Evolutionary conservation across 140 eudicot species (phyloP), one percentile per base, ranked within the genome.

Genomic region (Erigeron philadelphicus): DNA sequence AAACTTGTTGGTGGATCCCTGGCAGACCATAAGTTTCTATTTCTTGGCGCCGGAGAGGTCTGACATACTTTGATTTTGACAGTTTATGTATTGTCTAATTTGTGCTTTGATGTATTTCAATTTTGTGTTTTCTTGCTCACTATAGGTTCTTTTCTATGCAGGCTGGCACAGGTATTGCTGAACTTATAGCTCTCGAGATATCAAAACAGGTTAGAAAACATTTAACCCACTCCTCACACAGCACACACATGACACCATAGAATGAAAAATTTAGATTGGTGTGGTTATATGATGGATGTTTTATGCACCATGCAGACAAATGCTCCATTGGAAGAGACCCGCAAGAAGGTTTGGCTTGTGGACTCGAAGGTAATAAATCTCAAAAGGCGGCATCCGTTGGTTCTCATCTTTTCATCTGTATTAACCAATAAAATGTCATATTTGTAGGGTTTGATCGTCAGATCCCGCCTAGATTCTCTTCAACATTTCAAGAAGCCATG

Each of bases 11-110:
- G 97, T 50, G 97, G 97, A 60, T 75, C 83, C 42, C 83, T 90
- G 73, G 92, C 93, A 1, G 93, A 90, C 45, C 97, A 90, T 45
- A 85, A 40, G 40, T 90, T 90, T 77, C 56, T 90, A 64, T 90
- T 90, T 68, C 97, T 90, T 61, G 97, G 97, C 73, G 97, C 97
- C n/a, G 97, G 95, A 70, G 97, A 90, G 95, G 97, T 90, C 3
- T 13, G 56, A 25, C 62, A 52, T 60, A 18, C 49, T 56, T 56
- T 5, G 9, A n/a, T 72, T 12, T 57, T 43, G 38, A 64, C 60
- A 68, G 40, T 65, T 58, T 18, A 7, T 54, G 3, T 41, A 57
- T 43, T 25, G 12, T 15, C n/a, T 67, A 31, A 31, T 31, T 31
- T 44, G 46, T 67, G 35, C 35, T 71, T 18, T 45, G 19, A 42